These are phyloP conservation scores for Coccomyxa sp. DNA, from an alignment of 139 green algal species.

Conservation along the genomic window DNA sequence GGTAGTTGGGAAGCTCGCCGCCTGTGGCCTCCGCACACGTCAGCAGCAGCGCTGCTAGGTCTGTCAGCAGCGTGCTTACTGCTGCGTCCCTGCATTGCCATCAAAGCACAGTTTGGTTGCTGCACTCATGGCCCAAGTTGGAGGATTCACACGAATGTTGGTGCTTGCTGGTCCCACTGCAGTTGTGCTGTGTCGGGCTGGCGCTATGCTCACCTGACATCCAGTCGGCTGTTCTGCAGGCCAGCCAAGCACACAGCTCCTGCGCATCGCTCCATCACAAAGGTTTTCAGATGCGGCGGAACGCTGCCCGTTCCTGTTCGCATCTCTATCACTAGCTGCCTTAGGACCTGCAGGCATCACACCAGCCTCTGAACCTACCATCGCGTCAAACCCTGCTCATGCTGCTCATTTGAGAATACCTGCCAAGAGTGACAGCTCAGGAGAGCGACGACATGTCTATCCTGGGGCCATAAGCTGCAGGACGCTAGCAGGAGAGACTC, in stretches of 20 bases:
- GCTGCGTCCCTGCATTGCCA: conserved; percentile 60
- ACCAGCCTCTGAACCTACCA: background rate
- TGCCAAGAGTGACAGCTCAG: background rate
- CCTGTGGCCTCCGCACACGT: conserved; percentile 40
- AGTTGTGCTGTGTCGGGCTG: conserved; percentile 2
- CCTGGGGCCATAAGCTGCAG: background rate
- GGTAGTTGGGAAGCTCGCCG: conserved; percentile 44
- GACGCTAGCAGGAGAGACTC: background rate
- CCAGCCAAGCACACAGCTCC: conserved; percentile 53
- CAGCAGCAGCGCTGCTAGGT: conserved; percentile 54
- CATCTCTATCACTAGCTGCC: conserved; percentile 8
- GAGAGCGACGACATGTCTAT: background rate
- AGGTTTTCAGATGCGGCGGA: conserved; percentile 45
- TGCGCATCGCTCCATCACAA: conserved; percentile 50
- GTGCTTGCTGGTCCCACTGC: background rate
- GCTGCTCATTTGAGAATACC: background rate
- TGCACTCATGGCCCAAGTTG: background rate
- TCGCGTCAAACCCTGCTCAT: background rate
- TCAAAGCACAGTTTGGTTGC: background rate
- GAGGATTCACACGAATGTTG: background rate
- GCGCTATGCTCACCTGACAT: too few species aligned
- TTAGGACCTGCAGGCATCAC: conserved; percentile 3
- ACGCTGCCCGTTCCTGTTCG: background rate
- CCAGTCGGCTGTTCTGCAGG: conserved; percentile 19
- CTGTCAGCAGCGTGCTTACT: conserved; percentile 56